Conservation (phyloP, 768 basidiomycete species). For the Kwoniella newhampshirensis region DNA sequence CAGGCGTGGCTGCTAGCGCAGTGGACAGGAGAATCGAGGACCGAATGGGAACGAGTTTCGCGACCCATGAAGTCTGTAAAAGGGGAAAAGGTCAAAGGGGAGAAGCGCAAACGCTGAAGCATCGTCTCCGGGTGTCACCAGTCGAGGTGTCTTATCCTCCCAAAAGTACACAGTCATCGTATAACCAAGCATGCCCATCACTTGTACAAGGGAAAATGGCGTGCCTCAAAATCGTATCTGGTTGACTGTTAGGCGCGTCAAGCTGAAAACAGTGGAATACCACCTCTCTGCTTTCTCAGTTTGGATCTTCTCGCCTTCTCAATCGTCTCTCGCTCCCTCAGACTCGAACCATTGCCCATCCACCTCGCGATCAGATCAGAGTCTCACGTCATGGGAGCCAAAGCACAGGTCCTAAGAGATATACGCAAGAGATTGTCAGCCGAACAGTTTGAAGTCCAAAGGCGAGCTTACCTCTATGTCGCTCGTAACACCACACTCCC, state of each 20-base stretch:
- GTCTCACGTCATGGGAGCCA: constrained; percentile 15
- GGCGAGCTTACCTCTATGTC: constrained; percentile 88
- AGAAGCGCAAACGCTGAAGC: constrained; percentile 22
- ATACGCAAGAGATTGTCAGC: constrained; percentile 43
- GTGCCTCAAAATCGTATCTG: too few relatives aligned
- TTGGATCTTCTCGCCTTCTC: too few relatives aligned
- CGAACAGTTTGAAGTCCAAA: constrained; percentile 68
- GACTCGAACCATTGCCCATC: too few relatives aligned
- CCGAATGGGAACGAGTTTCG: constrained; percentile 29
- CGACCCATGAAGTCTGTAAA: constrained; percentile 10
- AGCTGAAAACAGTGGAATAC: too few relatives aligned
- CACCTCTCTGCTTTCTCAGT: too few relatives aligned
- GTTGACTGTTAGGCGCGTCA: too few relatives aligned
- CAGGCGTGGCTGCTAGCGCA: constrained; percentile 61
- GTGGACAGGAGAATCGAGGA: constrained; percentile 33
- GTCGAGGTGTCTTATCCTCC: too few relatives aligned
- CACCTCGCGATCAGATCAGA: too few relatives aligned
- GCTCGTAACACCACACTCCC: constrained; percentile 89
- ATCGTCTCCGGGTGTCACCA: not conserved
- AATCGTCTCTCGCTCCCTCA: too few relatives aligned
- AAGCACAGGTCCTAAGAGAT: constrained; percentile 42
- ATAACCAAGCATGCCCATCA: too few relatives aligned
- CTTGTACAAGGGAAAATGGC: too few relatives aligned
- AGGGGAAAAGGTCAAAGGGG: constrained; percentile 15
- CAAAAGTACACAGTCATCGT: constrained; percentile 6